phyloP scores from a whole-genome alignment of 2,329 filamentous ascomycete genomes.

The Fusarium luffae region DNA sequence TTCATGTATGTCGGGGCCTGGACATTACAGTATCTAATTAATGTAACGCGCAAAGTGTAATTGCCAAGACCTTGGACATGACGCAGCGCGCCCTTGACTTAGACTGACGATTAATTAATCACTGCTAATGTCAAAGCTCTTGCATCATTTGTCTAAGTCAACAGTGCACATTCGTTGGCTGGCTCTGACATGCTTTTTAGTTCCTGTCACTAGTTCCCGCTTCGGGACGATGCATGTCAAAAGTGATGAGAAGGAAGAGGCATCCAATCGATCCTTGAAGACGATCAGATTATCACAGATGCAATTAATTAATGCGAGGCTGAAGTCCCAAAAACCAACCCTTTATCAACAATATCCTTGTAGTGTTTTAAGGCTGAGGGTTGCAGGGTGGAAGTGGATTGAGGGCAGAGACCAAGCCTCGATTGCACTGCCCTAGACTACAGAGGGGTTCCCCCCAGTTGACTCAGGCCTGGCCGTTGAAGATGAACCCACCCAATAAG shows the following conservation, averaged over 20 bases:
- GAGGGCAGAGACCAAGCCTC: slow-evolving; percentile 38
- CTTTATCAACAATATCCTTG: slow-evolving; percentile 1
- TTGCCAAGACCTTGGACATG: background rate
- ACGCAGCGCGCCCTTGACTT: slow-evolving; percentile 17
- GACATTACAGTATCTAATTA: too few relatives aligned
- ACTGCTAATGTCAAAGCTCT: background rate
- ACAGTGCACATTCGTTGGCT: slow-evolving; percentile 16
- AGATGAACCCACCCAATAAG: background rate
- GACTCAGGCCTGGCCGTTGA: slow-evolving; percentile 6
- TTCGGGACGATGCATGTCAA: slow-evolving; percentile 28
- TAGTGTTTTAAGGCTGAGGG: slow-evolving; percentile 40
- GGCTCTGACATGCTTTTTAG: slow-evolving; percentile 2
- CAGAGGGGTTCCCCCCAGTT: background rate
- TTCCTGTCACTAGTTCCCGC: slow-evolving; percentile 41
- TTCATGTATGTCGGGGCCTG: background rate
- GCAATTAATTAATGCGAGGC: slow-evolving; percentile 36
- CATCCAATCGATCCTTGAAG: slow-evolving; percentile 41
- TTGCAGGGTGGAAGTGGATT: background rate
- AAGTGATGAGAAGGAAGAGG: slow-evolving; percentile 31
- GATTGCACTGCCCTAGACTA: slow-evolving; percentile 31
- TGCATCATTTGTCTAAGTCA: slow-evolving; percentile 8
- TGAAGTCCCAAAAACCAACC: slow-evolving; percentile 15
- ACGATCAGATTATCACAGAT: slow-evolving; percentile 15
- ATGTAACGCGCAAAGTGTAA: background rate
- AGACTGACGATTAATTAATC: background rate